A percentile compares a stretch with the other conserved stretches of the same genome.
Evolutionary conservation across 2,329 filamentous ascomycete genomes (phyloP).

Genomic region (Clarireedia paspali): DNA sequence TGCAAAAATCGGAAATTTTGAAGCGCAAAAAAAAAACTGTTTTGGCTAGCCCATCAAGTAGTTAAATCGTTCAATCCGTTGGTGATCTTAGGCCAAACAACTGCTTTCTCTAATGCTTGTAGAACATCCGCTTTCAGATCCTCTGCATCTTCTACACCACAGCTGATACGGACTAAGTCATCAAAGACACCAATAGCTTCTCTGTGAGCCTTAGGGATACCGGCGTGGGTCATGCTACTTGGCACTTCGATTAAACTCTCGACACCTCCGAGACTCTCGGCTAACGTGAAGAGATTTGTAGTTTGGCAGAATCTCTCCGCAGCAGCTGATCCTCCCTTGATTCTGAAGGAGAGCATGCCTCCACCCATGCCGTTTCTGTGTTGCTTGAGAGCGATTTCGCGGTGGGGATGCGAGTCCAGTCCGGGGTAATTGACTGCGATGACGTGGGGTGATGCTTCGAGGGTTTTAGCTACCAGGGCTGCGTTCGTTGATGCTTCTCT

Average conservation of each 20-base stretch:
- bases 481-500: constrained; percentile 81
- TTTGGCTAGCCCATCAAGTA: background rate
- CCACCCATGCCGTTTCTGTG: constrained; percentile 92
- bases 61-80: constrained; percentile 18
- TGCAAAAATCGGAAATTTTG: background rate
- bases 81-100: constrained; percentile 34
- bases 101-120: constrained; percentile 73
- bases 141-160: constrained; percentile 83
- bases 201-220: constrained; percentile 82
- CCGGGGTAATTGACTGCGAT: constrained; percentile 94
- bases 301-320: constrained; percentile 88
- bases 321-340: constrained; percentile 75
- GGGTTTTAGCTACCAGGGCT: constrained; percentile 62
- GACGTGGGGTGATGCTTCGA: constrained; percentile 75
- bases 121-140: constrained; percentile 78
- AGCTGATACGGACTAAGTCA: constrained; percentile 87
- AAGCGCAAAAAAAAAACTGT: background rate
- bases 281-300: constrained; percentile 85
- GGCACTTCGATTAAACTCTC: constrained; percentile 90
- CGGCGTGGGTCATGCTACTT: constrained; percentile 93
- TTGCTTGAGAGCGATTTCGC: constrained; percentile 77
- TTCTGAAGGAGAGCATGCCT: constrained; percentile 95
- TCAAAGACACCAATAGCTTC: constrained; percentile 93
- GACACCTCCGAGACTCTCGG: constrained; percentile 86
- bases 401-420: constrained; percentile 77